Base-by-base conservation (phyloP, 306 rosid genomes). In the Comarum palustre region DNA sequence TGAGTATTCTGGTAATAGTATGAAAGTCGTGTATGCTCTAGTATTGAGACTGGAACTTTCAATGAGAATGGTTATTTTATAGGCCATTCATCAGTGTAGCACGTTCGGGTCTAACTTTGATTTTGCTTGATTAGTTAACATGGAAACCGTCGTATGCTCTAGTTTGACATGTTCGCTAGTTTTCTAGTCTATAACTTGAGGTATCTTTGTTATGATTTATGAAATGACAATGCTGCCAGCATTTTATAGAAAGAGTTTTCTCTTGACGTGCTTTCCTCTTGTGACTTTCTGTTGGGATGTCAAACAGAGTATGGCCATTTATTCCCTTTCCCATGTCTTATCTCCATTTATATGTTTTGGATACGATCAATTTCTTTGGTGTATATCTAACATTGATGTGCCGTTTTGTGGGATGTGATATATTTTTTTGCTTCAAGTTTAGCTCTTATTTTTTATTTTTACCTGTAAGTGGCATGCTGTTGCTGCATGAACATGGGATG, bases 401-500 rank as follows among this genome's bases (percentile, higher is more conserved):
- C 41, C 38, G 27, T 17, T 68, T 68, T 25, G n/a, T 47, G 57
- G 8, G 19, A 39, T 45, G 11, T n/a, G 50, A 5, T 62, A 16
- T 24, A 31, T 52, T 41, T 12, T 24, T 8, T 58, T 27, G n/a
- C 73, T 5, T 64, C 38, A 57, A 48, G 52, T 63, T 55, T 69
- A 25, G 16, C 25, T 54, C 27, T 12, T 66, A 25, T 31, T 65
- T 77, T 36, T 36, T 36, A 8, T 8, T 2, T 8, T 41, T 20
- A 76, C 81, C 46, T 72, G 69, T 80, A 90, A 96, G 78, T 87
- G 98, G 96, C 97, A 89, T 86, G 90, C 85, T 71, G 82, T 89
- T 75, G 92, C 98, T 73, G 89, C 94, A 0, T 93, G 98, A 97
- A 93, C 98, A 32, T 89, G 98, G 97, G 90, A 90, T 84, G 94